Evolutionary conservation across 129 eudicot species (phyloP).

Genomic region (Escallonia rubra): DNA sequence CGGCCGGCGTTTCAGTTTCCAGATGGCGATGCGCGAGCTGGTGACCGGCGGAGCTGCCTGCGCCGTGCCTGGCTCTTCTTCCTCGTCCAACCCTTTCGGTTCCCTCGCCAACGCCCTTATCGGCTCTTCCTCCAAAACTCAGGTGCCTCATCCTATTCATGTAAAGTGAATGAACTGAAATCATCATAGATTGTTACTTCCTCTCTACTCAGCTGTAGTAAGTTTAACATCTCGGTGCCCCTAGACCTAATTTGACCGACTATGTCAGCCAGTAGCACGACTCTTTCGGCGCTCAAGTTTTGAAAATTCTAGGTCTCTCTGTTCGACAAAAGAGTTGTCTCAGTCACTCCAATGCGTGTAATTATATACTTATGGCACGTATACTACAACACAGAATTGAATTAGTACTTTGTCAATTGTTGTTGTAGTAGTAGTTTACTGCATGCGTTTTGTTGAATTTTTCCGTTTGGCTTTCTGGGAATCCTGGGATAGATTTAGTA

Average conservation of each 20-base stretch:
- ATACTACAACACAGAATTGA: too few species aligned
- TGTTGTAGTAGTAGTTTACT: too few species aligned
- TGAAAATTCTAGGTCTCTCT: background rate
- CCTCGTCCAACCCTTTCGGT: constrained; percentile 81
- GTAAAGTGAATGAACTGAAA: background rate
- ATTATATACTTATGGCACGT: too few species aligned
- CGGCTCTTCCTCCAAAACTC: constrained; percentile 83
- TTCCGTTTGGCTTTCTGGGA: too few species aligned
- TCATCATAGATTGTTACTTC: background rate
- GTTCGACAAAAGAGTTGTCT: too few species aligned
- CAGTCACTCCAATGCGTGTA: too few species aligned
- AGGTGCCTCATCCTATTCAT: constrained; percentile 30
- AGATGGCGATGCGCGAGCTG: constrained; percentile 89
- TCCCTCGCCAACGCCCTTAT: constrained; percentile 79
- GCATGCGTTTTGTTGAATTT: too few species aligned
- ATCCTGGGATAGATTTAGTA: too few species aligned
- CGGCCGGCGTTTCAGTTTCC: background rate
- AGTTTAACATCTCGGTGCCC: too few species aligned
- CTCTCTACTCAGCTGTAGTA: background rate
- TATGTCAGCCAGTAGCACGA: background rate
- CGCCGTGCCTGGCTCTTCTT: constrained; percentile 68
- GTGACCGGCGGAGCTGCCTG: constrained; percentile 78
- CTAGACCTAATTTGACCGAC: background rate
- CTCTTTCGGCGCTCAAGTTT: background rate
- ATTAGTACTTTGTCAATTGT: too few species aligned